Evolutionary conservation across 192 early-diverging fungal genomes (phyloP).

Genomic region (Backusella macrospora): DNA sequence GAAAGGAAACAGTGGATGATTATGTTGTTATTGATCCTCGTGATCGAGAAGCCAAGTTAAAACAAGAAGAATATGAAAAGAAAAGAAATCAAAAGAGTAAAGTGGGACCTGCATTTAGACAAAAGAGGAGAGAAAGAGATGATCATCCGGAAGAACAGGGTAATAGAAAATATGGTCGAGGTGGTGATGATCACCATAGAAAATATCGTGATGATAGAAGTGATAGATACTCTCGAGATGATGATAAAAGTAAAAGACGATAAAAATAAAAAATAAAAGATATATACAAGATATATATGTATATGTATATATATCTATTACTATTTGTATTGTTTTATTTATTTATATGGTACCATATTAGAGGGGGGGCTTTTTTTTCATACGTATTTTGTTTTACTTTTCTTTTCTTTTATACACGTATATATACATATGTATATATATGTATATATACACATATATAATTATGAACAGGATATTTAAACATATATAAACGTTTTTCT

Average conservation of each 20-base stretch:
- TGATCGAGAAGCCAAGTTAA: conserved; percentile 30
- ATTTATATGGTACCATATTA: no score
- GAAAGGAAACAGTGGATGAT: conserved; percentile 61
- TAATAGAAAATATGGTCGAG: background rate
- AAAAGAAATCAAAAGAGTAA: conserved; percentile 20
- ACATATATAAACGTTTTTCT: background rate
- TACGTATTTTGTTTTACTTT: background rate
- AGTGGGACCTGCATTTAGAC: conserved; percentile 19
- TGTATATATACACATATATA: no score
- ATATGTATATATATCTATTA: no score
- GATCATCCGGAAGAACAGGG: background rate
- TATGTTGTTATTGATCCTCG: conserved; percentile 73
- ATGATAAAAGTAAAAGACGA: conserved; percentile 13
- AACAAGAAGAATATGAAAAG: conserved; percentile 22
- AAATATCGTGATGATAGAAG: background rate
- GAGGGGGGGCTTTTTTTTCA: no score
- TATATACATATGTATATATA: no score
- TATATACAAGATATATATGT: no score
- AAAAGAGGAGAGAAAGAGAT: conserved; percentile 12
- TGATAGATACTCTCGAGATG: background rate
- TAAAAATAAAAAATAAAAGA: background rate
- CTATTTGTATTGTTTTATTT: no score
- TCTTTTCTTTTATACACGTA: background rate
- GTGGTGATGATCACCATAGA: conserved; percentile 10
- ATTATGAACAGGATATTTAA: no score